Conservation (phyloP, 176 grass and related monocot species). For the Puya raimondii region DNA sequence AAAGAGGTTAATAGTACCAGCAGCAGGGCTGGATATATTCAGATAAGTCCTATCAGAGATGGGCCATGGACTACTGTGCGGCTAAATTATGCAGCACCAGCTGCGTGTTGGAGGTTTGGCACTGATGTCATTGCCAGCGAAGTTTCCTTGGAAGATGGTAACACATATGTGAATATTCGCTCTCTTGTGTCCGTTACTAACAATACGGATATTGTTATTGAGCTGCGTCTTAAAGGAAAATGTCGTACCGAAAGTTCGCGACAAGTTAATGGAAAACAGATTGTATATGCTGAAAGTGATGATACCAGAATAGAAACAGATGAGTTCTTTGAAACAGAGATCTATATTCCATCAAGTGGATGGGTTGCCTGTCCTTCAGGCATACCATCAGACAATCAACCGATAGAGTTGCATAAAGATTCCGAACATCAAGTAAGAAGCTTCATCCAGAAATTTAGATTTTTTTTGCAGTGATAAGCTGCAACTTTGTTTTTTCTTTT, state of each 20-base stretch:
- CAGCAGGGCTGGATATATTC: constrained; percentile 64
- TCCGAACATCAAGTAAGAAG: constrained; percentile 5
- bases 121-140: constrained; percentile 87
- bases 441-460: not conserved
- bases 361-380: constrained; percentile 19
- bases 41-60: constrained; percentile 87
- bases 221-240: constrained; percentile 56
- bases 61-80: constrained; percentile 94
- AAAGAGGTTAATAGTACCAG: constrained; percentile 15
- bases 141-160: constrained; percentile 68
- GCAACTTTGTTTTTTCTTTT: not conserved
- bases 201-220: constrained; percentile 53
- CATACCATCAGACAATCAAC: constrained; percentile 11
- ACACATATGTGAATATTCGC: constrained; percentile 76
- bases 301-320: constrained; percentile 26
- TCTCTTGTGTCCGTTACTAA: constrained; percentile 90
- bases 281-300: constrained; percentile 2
- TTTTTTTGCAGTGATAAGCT: not conserved
- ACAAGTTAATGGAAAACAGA: constrained; percentile 24
- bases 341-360: constrained; percentile 22
- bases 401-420: not conserved
- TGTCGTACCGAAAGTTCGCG: constrained; percentile 22
- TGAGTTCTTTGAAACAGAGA: constrained; percentile 35
- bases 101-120: constrained; percentile 87
- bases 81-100: constrained; percentile 86